Evolutionary conservation across 2,329 filamentous ascomycete genomes (phyloP).

Genomic region (Claviceps humidiphila): DNA sequence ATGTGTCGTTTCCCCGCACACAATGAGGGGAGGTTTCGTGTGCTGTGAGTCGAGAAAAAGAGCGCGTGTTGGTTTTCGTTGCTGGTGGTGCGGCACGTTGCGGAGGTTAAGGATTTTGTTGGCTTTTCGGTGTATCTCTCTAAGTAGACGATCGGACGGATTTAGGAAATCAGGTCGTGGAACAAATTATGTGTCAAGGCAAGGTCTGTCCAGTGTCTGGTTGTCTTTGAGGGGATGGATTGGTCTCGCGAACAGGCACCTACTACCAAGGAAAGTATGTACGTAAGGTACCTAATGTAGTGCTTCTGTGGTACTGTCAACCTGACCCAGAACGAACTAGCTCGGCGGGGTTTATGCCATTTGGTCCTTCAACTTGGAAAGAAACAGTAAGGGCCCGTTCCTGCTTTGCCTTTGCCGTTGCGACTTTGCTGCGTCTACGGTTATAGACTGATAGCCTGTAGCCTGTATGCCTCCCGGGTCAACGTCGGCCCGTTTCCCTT

Average conservation of each 20-base stretch:
- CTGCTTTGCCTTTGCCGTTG: not conserved
- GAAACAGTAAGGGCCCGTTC: not conserved
- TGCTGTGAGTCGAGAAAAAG: not conserved
- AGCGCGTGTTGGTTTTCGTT: not conserved
- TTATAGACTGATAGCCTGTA: too few species aligned
- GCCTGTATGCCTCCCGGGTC: constrained; percentile 1
- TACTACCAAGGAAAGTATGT: not conserved
- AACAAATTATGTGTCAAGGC: not conserved
- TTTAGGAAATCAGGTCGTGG: not conserved
- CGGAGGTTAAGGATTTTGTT: not conserved
- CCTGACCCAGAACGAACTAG: not conserved
- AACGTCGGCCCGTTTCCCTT: constrained; percentile 6
- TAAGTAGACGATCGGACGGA: not conserved
- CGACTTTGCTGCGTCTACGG: too few species aligned
- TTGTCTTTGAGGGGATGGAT: not conserved
- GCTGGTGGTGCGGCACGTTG: not conserved
- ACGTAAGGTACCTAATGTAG: too few species aligned
- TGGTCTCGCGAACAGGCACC: not conserved
- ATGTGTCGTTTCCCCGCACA: not conserved
- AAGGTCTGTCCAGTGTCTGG: not conserved
- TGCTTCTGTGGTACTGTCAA: not conserved
- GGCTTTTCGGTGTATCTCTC: too few species aligned
- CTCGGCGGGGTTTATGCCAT: not conserved
- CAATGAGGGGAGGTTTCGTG: not conserved
- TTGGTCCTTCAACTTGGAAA: not conserved